Evolutionary conservation across 2,329 filamentous ascomycete species (phyloP), one percentile per base, ranked within the genome.

Genomic region (Penicillium sp.): DNA sequence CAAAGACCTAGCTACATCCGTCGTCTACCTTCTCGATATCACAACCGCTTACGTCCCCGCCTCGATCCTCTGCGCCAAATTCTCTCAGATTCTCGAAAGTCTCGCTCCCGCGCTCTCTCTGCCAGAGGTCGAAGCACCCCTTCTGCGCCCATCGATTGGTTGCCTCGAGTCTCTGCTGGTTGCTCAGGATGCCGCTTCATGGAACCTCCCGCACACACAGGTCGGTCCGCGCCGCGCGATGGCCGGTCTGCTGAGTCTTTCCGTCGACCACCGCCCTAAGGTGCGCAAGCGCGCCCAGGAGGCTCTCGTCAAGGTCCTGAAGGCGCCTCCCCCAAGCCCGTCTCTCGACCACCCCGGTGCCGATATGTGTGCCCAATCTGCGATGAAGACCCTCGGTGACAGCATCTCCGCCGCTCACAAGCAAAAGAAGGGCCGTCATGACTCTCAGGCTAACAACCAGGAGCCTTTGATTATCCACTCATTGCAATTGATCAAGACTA

Each of bases 21-120:
- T 95, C 61, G 89, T 99, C 65, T 99, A 99, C 75, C 87, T 99
- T 14, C 91, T 99, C 78, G 93, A 99, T 75, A 81, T 96, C 63
- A 85, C 97, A 65, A 94, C 92, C 14, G 89, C 90, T 55, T 90
- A 87, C 76, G 87, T 92, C 58, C 91, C 94, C 51, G 84, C 90
- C 58, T 86, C 92, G 56, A 86, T 99, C 56, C 88, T 99, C 54
- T 90, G 92, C 68, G 89, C 91, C 63, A 97, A 97, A 75, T 99
- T 99, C 78, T 89, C 90, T 27, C 90, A 95, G 74, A 97, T 99
- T 67, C 86, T 99, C 57, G 86, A 87, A 31, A 87, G 89, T 57
- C 84, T 99, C 63, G 92, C 91, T 18, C 92, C 93, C 2, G 88
- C 92, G 11, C 82, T 99, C 44, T 86, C 90, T 50, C 82, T 90